phyloP scores from a whole-genome alignment of 192 early-diverging fungal genomes.

The Allomyces macrogynus region DNA sequence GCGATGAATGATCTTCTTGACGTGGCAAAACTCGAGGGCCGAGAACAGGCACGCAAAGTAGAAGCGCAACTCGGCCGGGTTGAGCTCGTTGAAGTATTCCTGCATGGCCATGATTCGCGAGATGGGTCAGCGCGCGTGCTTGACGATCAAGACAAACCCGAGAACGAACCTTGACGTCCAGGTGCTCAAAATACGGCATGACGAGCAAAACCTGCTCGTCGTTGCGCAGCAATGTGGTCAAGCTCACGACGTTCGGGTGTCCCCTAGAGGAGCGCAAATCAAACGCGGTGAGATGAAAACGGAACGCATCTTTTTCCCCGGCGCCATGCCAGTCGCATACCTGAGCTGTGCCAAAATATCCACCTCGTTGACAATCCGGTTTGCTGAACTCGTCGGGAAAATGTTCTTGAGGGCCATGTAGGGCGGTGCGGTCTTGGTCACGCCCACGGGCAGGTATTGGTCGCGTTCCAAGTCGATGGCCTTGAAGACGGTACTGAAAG shows the following conservation, averaged over 20 bases:
- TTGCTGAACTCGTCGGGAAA: constrained; percentile 58
- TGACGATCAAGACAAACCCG: not conserved
- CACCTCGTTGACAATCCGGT: constrained; percentile 65
- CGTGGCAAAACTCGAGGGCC: constrained; percentile 52
- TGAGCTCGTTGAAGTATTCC: constrained; percentile 41
- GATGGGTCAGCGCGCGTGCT: not conserved
- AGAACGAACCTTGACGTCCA: constrained; percentile 34
- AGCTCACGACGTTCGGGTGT: constrained; percentile 45
- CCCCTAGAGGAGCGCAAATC: constrained; percentile 20
- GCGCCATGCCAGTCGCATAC: constrained; percentile 8
- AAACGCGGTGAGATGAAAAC: not conserved
- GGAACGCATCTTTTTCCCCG: constrained; percentile 1
- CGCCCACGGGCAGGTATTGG: constrained; percentile 15
- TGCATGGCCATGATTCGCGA: constrained; percentile 5
- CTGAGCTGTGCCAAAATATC: constrained; percentile 44
- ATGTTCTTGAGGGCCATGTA: constrained; percentile 73
- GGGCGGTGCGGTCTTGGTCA: constrained; percentile 7
- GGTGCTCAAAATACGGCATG: constrained; percentile 64
- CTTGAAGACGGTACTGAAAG: constrained; percentile 82
- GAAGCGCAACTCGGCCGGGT: constrained; percentile 42
- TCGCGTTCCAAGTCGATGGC: constrained; percentile 57
- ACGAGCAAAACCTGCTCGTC: constrained; percentile 65
- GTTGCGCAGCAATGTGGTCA: constrained; percentile 58
- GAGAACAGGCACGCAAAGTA: constrained; percentile 56
- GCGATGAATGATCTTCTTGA: constrained; percentile 55